Conservation (phyloP, 306 rosid genomes). For the Parietaria judaica region DNA sequence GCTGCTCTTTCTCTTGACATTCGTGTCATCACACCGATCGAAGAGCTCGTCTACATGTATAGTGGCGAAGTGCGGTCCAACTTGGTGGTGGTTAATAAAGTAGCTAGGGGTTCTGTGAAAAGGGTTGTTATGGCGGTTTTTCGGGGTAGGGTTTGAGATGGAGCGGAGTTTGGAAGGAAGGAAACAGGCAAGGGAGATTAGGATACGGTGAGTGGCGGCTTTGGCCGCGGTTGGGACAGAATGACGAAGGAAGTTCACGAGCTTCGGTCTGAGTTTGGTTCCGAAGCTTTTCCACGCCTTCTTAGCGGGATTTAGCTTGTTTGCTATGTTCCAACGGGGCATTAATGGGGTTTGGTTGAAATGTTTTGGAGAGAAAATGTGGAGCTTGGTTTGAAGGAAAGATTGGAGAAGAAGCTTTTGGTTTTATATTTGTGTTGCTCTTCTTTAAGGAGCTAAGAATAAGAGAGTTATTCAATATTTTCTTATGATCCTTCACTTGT, state of each 20-base stretch:
- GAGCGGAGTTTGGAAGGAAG: slow-evolving; percentile 32
- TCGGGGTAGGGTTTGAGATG: slow-evolving; percentile 15
- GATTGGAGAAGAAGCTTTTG: background rate
- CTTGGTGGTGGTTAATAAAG: too few species aligned
- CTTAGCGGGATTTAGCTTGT: slow-evolving; percentile 50
- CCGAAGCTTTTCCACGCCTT: slow-evolving; percentile 53
- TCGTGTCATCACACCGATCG: slow-evolving; percentile 6
- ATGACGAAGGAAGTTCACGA: slow-evolving; percentile 26
- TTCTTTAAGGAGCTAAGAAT: background rate
- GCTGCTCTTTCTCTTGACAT: too few species aligned
- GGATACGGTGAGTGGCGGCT: slow-evolving; percentile 32
- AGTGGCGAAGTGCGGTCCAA: slow-evolving; percentile 20
- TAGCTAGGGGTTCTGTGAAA: background rate
- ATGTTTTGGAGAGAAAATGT: background rate
- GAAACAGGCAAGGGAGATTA: slow-evolving; percentile 18
- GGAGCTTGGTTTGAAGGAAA: background rate
- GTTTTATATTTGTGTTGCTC: background rate
- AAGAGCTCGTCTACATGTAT: slow-evolving; percentile 57
- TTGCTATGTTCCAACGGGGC: slow-evolving; percentile 34
- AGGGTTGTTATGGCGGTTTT: background rate
- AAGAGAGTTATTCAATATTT: background rate
- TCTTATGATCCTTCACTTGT: background rate
- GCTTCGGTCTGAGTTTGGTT: slow-evolving; percentile 27
- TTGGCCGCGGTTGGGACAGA: slow-evolving; percentile 26
- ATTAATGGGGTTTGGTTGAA: slow-evolving; percentile 8